Base-by-base conservation (phyloP, 1,284 basidiomycete genomes). In the Cryptococcus neoformans region DNA sequence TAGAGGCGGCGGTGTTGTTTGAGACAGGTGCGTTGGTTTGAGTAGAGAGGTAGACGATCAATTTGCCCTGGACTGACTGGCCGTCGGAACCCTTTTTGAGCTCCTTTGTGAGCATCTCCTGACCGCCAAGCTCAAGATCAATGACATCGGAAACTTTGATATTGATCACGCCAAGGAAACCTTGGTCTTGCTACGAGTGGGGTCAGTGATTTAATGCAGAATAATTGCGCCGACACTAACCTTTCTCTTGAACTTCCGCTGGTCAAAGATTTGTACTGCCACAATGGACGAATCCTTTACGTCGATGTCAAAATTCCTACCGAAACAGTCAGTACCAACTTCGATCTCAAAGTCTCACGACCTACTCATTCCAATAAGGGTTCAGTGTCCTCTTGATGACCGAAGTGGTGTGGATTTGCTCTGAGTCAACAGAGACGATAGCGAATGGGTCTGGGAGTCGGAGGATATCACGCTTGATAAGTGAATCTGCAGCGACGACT, bases 201-300 rank as follows among this genome's bases (percentile, higher is more conserved):
- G 48, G 42, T 49, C 49, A 56, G 51, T 38, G 37, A 8, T 44
- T 11, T 11, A 34, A 34, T 12, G 17, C 16, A 12, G 7, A n/a
- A 41, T 0, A 21, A 36, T 6, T 35, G 36, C 28, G 28, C 28
- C 28, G 39, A 28, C 6, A 59, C 64, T 38, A 46, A 69, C 69
- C 77, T 87, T 87, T 78, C 90, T 83, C 81, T 95, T 96, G 81
- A 96, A 96, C 79, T 95, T 96, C 77, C 91, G 87, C 79, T 96
- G 93, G 78, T 97, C 93, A 68, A 96, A 96, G 70, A 96, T 92
- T 78, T 97, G 93, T 3, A 97, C 90, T 4, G 90, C 89, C 45
- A 97, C 83, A 49, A 94, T 87, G 34, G 91, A 94, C 3, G 89
- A 88, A 70, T 95, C 92, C 74, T 88, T 90, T 14, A 72, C 75